phyloP scores from a whole-genome alignment of 2,329 filamentous ascomycete genomes.

The Neodidymelliopsis sp. region DNA sequence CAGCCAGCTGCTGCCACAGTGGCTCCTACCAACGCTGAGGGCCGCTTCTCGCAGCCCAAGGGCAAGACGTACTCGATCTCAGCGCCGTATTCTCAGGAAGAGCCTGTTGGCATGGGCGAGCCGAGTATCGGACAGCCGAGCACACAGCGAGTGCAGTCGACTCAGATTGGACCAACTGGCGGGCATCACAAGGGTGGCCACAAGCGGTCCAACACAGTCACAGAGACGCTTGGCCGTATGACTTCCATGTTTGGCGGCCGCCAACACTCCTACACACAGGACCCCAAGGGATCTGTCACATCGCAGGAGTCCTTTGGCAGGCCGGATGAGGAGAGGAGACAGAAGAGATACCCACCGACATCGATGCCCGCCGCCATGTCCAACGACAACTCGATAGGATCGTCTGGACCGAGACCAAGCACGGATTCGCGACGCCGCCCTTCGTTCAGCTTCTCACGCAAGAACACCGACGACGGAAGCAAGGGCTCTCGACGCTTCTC shows the following conservation, averaged over 20 bases:
- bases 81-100: conserved; percentile 66
- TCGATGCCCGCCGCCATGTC: conserved; percentile 82
- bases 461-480: conserved; percentile 51
- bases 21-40: conserved; percentile 87
- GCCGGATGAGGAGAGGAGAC: conserved; percentile 60
- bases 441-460: conserved; percentile 59
- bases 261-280: conserved; percentile 41
- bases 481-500: conserved; percentile 59
- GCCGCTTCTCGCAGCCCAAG: conserved; percentile 81
- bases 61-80: conserved; percentile 76
- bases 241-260: conserved; percentile 79
- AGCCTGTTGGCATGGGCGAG: conserved; percentile 40
- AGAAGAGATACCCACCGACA: conserved; percentile 82
- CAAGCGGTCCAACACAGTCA: conserved; percentile 71
- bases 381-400: conserved; percentile 59
- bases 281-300: conserved; percentile 39
- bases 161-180: conserved; percentile 50
- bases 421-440: conserved; percentile 58
- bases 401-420: conserved; percentile 52
- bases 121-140: conserved; percentile 67
- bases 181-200: conserved; percentile 52
- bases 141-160: conserved; percentile 60
- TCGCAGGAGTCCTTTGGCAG: conserved; percentile 59
- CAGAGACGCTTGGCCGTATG: conserved; percentile 82
- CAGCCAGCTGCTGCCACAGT: conserved; percentile 88